Base-by-base conservation (phyloP, 129 eudicot species). In the Flaveria linearis region DNA sequence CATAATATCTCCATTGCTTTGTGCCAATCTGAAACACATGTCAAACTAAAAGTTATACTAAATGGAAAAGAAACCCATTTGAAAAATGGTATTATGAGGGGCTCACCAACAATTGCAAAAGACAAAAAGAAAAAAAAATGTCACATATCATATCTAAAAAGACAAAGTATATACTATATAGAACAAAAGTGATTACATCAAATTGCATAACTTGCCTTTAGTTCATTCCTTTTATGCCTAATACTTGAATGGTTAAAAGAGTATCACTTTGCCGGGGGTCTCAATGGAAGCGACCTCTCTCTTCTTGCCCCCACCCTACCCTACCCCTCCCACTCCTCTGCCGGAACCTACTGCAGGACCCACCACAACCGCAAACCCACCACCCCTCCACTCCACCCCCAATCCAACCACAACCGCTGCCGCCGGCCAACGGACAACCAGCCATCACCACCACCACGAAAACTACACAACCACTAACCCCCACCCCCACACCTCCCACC, bases 1-100 rank as follows among this genome's bases (percentile, higher is more conserved):
- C 99, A 68, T 94, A 94, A 84, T 94, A 94, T 69, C 97, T 87
- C 98, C 98, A 94, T 80, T 91, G 98, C 83, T 91, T 94, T 78
- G 88, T 78, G 23, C 96, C 97, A 72, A 94, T 87, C 98, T 94
- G 83, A 3, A 79, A 57, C 17, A 33, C 39, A 72, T 17, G 28
- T 39, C 23, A 66, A 25, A 53, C 67, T 76, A 53, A 22, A 39
- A 76, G 45, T 67, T 76, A 9, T 52, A 68, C 28, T 22, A 20
- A 49, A 53, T 67, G 50, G 13, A n/a, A 76, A 76, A 9, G 66
- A 36, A 62, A 33, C 65, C 25, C 52, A 18, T 64, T 36, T 64
- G 62, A 30, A 49, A 76, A 50, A 50, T 50, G 43, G 45, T 64
- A 75, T 18, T 3, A 20, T 76, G 28, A 26, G 66, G 55, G 53